phyloP scores from a whole-genome alignment of 805 yeast genomes.

The Candida jianshihensis region DNA sequence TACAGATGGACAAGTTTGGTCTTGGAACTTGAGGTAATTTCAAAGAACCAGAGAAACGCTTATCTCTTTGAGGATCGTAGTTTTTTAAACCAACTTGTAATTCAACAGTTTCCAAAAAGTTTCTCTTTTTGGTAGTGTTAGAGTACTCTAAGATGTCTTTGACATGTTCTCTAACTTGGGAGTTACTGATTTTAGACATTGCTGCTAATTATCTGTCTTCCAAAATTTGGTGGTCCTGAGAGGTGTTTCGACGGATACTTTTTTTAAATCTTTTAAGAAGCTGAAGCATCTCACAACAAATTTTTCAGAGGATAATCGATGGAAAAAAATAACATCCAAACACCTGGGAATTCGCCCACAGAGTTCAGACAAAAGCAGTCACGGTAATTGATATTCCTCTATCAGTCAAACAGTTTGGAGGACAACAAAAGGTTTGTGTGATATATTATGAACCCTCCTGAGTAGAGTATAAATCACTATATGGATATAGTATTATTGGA shows the following conservation, averaged over 20 bases:
- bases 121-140: slow-evolving; percentile 97
- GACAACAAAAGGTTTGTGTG: too few relatives aligned
- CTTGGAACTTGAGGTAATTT: slow-evolving; percentile 98
- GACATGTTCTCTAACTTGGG: slow-evolving; percentile 96
- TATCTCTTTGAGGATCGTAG: slow-evolving; percentile 99
- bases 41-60: slow-evolving; percentile 99
- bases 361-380: too few relatives aligned
- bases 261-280: too few relatives aligned
- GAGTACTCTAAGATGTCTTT: slow-evolving; percentile 86
- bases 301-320: too few relatives aligned
- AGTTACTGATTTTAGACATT: slow-evolving; percentile 85
- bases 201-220: slow-evolving; percentile 60
- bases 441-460: too few relatives aligned
- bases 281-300: too few relatives aligned
- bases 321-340: too few relatives aligned
- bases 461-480: too few relatives aligned
- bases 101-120: slow-evolving; percentile 99
- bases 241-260: slow-evolving; percentile 41
- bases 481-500: too few relatives aligned
- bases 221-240: slow-evolving; percentile 52
- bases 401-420: too few relatives aligned
- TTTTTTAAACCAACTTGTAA: slow-evolving; percentile 99
- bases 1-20: slow-evolving; percentile 99
- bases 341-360: too few relatives aligned
- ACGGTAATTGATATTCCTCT: too few relatives aligned